Base-by-base conservation (phyloP, 371 early-diverging fungal species). In the Haplosporangium sp. region DNA sequence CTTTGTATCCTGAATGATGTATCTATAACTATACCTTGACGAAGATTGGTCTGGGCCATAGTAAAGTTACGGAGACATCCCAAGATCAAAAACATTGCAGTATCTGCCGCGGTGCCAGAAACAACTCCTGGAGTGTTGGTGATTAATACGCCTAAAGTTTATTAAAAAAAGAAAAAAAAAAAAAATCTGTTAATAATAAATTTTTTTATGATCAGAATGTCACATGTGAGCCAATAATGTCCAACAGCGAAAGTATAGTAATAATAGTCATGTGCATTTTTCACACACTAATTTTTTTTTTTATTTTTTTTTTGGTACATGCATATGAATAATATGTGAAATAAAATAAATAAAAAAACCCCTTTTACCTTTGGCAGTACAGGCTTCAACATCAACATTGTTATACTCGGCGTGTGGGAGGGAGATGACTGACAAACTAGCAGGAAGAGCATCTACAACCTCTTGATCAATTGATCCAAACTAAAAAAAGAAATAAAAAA, bases 41-140 rank as follows among this genome's bases (percentile, higher is more conserved):
- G 86, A 50, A 90, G 69, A 44, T 72, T 74, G 0, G 83, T 75
- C 55, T 83, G 82, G 17, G 82, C 84, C 60, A 84, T 79, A 15
- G 82, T 66, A 4, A 84, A 81, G 58, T 88, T 85, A 44, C 90
- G 84, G 60, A 86, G 85, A 17, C 85, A 84, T 11, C 74, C 83
- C 63, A 90, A 62, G 63, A 90, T 88, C 67, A 90, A 73, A 45
- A 85, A 71, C 53, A 83, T 85, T 40, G 88, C 88, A 52, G 86
- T 83, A 59, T 89, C 89, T 4, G 89, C 90, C 0, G 88, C 87
- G 7, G 88, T 86, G 11, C 67, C 74, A 61, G 73, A 69, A 4
- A 76, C 77, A 37, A 68, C 83, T 19, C 77, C 83, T 19, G 77
- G 77, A 4, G 77, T 74, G 48, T 76, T 82, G 52, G 83, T 74